Percentiles rank a stretch among this genome's conserved stretches.
These are phyloP conservation scores for Tuber borchii DNA, from an alignment of 495 filamentous ascomycete genomes.

Conservation along the genomic window DNA sequence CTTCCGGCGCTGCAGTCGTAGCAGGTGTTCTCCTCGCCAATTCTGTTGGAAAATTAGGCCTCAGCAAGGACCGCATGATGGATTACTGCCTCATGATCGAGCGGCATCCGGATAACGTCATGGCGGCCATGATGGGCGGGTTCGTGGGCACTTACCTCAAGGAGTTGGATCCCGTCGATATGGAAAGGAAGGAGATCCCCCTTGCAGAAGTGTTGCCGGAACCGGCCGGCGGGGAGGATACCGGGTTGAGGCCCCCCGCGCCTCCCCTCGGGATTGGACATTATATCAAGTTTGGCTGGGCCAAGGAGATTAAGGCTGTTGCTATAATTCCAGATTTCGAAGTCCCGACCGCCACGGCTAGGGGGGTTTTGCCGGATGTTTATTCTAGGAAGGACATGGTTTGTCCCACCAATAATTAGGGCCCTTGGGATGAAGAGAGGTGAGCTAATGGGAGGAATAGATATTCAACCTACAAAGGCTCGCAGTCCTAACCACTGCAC, in stretches of 20 bases:
- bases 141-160: slow-evolving; percentile 94
- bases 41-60: slow-evolving; percentile 70
- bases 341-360: slow-evolving; percentile 78
- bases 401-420: slow-evolving; percentile 40
- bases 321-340: slow-evolving; percentile 93
- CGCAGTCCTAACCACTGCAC: slow-evolving; percentile 74
- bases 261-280: slow-evolving; percentile 88
- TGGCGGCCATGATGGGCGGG: slow-evolving; percentile 89
- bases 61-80: slow-evolving; percentile 75
- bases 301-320: slow-evolving; percentile 85
- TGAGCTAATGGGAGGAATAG: slow-evolving; percentile 43
- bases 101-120: slow-evolving; percentile 94
- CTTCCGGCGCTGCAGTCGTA: slow-evolving; percentile 88
- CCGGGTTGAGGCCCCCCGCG: slow-evolving; percentile 70
- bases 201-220: slow-evolving; percentile 84
- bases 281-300: slow-evolving; percentile 86
- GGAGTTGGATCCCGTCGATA: slow-evolving; percentile 77
- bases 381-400: slow-evolving; percentile 77
- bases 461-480: slow-evolving; percentile 92
- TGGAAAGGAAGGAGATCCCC: slow-evolving; percentile 83
- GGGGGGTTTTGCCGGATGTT: slow-evolving; percentile 66
- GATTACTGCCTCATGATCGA: slow-evolving; percentile 97
- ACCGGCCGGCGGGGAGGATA: slow-evolving; percentile 80
- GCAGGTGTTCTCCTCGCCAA: slow-evolving; percentile 88
- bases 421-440: neutral